Base-by-base conservation (phyloP, 148 eudicot species). In the Hydrangea macrophylla region DNA sequence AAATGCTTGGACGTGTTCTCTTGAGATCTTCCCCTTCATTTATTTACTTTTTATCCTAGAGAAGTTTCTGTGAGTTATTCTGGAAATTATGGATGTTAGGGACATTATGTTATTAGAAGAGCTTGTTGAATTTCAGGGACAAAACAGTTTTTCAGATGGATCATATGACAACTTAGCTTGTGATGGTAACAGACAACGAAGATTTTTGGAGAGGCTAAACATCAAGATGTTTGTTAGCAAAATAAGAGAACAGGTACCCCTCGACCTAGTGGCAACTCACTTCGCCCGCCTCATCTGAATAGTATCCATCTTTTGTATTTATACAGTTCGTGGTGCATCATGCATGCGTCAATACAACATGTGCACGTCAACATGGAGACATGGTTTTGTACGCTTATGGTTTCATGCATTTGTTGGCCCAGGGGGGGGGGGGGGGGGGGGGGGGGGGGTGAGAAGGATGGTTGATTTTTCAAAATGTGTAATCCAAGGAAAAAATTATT, bases 211-310 rank as follows among this genome's bases (percentile, higher is more conserved):
- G 55, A 86, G 78, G 74, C 85, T 88, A 72, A 84, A 79, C 69
- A 64, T 88, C 30, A 74, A 71, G 77, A 62, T 27, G 60, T 32
- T 81, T 42, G 84, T 90, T 63, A 64, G 84, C 68, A 84, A 73
- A 62, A 84, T 87, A 73, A 88, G 85, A 72, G 88, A 84, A 75
- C 84, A 83, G 83, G 86, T 83, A 65, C 24, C 51, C 36, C 45
- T 25, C 9, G 31, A 67, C 54, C 24, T 33, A 9, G 15, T 60
- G 9, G n/a, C 37, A 32, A 36, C 60, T 70, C 42, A 50, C 67
- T 15, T 17, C n/a, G n/a, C n/a, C n/a, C n/a, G n/a, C n/a, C n/a
- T n/a, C n/a, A n/a, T 58, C 61, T 54, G 39, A 8, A 35, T 35
- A 35, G n/a, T n/a, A n/a, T n/a, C n/a, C n/a, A n/a, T n/a, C n/a